These are phyloP conservation scores for Mangifera indica DNA, from an alignment of 345 rosid genomes.

Conservation along the genomic window DNA sequence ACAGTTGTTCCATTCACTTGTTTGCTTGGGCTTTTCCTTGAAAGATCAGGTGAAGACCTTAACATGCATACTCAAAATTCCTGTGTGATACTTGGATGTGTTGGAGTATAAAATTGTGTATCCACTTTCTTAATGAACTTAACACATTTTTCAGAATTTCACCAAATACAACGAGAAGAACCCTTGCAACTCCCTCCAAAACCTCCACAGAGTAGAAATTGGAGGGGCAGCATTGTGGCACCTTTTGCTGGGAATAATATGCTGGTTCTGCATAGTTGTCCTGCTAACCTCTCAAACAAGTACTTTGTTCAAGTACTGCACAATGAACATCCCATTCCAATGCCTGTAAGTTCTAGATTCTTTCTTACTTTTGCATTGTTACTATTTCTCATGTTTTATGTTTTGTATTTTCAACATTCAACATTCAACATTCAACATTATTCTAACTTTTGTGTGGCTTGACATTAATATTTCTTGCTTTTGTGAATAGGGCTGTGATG, in stretches of 20 bases:
- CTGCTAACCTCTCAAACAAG: constrained; percentile 55
- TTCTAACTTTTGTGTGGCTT: not conserved
- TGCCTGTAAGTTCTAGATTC: constrained; percentile 60
- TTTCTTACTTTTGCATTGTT: not conserved
- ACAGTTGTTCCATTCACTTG: constrained; percentile 94
- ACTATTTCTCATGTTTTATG: not conserved
- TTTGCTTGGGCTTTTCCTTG: constrained; percentile 93
- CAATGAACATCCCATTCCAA: constrained; percentile 73
- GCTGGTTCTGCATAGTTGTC: constrained; percentile 80
- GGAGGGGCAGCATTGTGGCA: constrained; percentile 71
- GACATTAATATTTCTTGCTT: not conserved
- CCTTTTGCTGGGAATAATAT: constrained; percentile 91
- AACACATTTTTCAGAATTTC: constrained; percentile 55
- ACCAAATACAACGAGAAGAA: constrained; percentile 66
- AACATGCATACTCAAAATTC: not conserved
- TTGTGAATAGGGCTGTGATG: constrained; percentile 62
- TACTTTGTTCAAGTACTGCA: constrained; percentile 87
- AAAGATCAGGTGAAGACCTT: constrained; percentile 64
- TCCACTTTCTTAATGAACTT: constrained; percentile 13
- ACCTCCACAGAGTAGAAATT: constrained; percentile 82
- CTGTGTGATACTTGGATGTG: not conserved
- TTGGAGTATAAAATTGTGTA: not conserved
- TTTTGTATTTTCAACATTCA: not conserved
- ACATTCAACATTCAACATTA: no score
- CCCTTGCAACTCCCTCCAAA: constrained; percentile 74